Base-by-base conservation (phyloP, 805 yeast genomes). In the Candida insectorum region DNA sequence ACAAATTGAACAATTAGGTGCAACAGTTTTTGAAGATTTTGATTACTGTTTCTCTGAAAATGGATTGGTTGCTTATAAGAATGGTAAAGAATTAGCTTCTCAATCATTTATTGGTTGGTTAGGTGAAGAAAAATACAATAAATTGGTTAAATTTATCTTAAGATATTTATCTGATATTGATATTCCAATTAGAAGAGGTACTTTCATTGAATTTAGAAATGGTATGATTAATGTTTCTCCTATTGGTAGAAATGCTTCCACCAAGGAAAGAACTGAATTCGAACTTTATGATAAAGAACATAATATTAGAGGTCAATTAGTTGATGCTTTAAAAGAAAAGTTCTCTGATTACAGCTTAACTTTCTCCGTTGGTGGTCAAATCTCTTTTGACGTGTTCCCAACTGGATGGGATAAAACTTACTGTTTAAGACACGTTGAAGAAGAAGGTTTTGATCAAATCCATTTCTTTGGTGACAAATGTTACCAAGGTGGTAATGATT, bases 361-460 rank as follows among this genome's bases (percentile, higher is more conserved):
- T 48, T 93, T 84, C 77, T 93, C 98, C 40, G 93, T 93, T 47
- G 99, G 99, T 65, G 99, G 99, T 52, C 97, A 93, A 76, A 93
- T 93, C 62, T 91, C 97, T 22, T 93, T 93, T 55, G 99, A 93
- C 57, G 97, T 93, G 45, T 93, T 93, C 91, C 99, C 99, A 72
- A 86, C 96, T 45, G 98, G 99, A 58, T 93, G 99, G 99, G 99
- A 93, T 69, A 93, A 93, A 79, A 93, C 99, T 43, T 93, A 91
- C 73, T 86, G 95, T 66, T 77, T 93, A 60, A 88, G 83, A 66
- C 98, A 91, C 67, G 89, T 93, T 51, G 86, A 69, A 54, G 64
- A 72, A 40, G 96, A 91, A 66, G 79, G 83, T 47, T 93, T 89
- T 71, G 73, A 79, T 55, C 75, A 78, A 51, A 87, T 93, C 54